Base-by-base conservation (phyloP, 176 grass and related monocot species). In the Hsuehochloa calcarea region DNA sequence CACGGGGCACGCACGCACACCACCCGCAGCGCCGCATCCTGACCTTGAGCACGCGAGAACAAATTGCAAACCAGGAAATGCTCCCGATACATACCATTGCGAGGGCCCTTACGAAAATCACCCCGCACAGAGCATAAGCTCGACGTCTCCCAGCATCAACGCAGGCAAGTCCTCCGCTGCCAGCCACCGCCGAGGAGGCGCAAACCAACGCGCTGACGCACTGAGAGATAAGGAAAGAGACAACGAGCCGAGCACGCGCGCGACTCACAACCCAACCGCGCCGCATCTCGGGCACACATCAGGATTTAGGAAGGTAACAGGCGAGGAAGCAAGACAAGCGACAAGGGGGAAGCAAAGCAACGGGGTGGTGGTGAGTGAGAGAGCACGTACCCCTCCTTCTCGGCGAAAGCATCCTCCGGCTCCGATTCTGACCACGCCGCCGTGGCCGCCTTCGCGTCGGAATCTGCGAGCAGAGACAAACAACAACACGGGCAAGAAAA, bases 391-490 rank as follows among this genome's bases (percentile, higher is more conserved):
- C 71, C 84, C 65, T 39, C 46, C 46, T 47, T 86, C 0, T 16
- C 40, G 52, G 54, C 20, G 51, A 41, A 52, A 55, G 65, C 65
- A 40, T 70, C 84, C 26, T 78, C 84, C 51, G 14, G 11, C 51
- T 78, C 73, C 39, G 83, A 78, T 12, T 85, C 84, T 65, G 65
- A 68, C 73, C 38, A 39, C 58, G 40, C 75, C 37, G 58, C 39
- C 17, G 9, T 23, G 23, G 19, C 65, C 31, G 16, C 25, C 62
- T 71, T 86, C 20, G 52, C 54, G 29, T 65, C 84, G 65, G 55
- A 78, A 86, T 86, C 84, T 86, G 74, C 84, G 40, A 69, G 17
- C 63, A 79, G 27, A 79, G 55, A 12, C 27, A 71, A 59, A 75
- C 59, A 58, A 25, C 75, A 60, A 47, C 46, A 47, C 64, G 49